Base-by-base conservation (phyloP, 1,139 yeast species). In the Geotrichum klebahnii region DNA sequence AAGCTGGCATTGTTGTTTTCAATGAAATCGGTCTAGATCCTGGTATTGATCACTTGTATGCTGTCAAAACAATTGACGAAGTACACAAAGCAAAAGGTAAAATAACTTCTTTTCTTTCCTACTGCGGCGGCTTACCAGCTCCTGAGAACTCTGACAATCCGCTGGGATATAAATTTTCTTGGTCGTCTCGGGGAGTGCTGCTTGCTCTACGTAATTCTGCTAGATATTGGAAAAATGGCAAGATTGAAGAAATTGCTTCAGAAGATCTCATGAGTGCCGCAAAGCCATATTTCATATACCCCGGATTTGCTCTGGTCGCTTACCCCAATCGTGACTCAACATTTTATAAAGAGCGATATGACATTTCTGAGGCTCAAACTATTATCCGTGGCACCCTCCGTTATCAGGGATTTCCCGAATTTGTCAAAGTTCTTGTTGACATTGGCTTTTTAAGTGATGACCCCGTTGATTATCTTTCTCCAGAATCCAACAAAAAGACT, bases 271-370 rank as follows among this genome's bases (percentile, higher is more conserved):
- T 92, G 98, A 84, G 86, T 59, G 77, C 94, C 61, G 97, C 97
- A 56, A 79, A 86, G 70, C 97, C 97, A 51, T 92, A 92, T 78
- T 88, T 81, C 70, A 87, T 92, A 71, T 87, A 85, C 75, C 96
- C 97, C 47, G 98, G 97, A 60, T 92, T 79, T 65, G 90, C 97
- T 42, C 82, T 90, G 60, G 97, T 92, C 53, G 84, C 92, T 64
- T 92, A 92, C 74, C 97, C 98, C 63, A 92, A 92, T 80, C 84
- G 98, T 76, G 98, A 92, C 73, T 90, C 97, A 40, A 88, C 97
- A 55, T 78, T 84, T 54, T 92, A 87, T 79, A 85, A 81, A 75
- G 94, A 90, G 71, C 80, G 92, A 59, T 92, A 92, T 74, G 72
- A 79, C 66, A 92, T 92, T 58, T 98, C 98, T 59, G 98, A 92